These are phyloP conservation scores for Xerocomus potaroensis DNA, from an alignment of 768 basidiomycete genomes.

Conservation along the genomic window DNA sequence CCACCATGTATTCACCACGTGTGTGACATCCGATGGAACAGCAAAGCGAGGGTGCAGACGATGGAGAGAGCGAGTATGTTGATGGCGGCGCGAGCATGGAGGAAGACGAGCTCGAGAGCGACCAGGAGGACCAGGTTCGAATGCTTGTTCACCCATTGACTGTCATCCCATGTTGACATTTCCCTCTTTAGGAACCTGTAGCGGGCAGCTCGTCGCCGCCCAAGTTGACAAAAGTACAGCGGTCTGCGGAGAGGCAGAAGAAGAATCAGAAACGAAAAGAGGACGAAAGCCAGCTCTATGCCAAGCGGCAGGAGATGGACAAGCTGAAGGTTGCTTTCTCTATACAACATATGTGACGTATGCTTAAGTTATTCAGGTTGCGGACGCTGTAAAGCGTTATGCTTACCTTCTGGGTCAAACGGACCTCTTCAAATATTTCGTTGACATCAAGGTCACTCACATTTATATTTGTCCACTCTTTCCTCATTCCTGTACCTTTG, in stretches of 20 bases:
- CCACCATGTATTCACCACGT: conserved; percentile 7
- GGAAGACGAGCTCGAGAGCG: conserved; percentile 60
- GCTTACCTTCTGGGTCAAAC: conserved; percentile 98
- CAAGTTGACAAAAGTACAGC: conserved; percentile 34
- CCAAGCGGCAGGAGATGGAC: conserved; percentile 79
- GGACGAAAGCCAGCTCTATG: conserved; percentile 65
- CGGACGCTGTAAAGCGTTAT: conserved; percentile 94
- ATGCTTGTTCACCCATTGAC: neutral
- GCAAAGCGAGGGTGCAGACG: conserved; percentile 68
- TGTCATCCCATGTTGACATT: conserved; percentile 1
- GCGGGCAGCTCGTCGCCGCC: conserved; percentile 26
- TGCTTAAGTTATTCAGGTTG: conserved; percentile 47
- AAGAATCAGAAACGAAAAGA: conserved; percentile 57
- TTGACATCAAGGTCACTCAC: conserved; percentile 80
- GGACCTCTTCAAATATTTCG: conserved; percentile 96
- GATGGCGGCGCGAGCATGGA: conserved; percentile 52
- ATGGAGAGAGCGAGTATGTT: conserved; percentile 64
- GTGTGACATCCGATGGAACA: conserved; percentile 29
- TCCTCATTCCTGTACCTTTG: conserved; percentile 2
- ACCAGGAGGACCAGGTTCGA: conserved; percentile 39
- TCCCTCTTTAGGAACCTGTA: conserved; percentile 15
- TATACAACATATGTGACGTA: neutral
- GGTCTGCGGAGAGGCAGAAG: conserved; percentile 36
- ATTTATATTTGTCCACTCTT: neutral
- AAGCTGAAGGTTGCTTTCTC: conserved; percentile 69